These are phyloP conservation scores for Amylostereum areolatum DNA, from an alignment of 1,284 basidiomycete genomes.

Conservation along the genomic window DNA sequence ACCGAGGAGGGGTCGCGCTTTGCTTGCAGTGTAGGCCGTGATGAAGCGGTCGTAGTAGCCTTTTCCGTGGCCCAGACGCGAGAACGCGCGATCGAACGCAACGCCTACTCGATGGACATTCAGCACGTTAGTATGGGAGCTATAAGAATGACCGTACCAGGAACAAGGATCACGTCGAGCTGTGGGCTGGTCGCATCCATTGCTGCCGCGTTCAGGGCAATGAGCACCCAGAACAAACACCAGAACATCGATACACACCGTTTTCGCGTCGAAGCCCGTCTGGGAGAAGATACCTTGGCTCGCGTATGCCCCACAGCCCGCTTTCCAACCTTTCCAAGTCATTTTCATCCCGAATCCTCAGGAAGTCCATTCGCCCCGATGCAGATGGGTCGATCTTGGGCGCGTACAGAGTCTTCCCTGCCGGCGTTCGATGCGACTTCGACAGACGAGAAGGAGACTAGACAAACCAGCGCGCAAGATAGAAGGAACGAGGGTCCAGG, in stretches of 20 bases:
- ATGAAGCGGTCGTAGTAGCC: constrained; percentile 78
- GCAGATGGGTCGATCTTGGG: constrained; percentile 49
- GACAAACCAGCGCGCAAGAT: constrained; percentile 42
- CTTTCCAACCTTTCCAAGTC: constrained; percentile 52
- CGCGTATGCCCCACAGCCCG: constrained; percentile 70
- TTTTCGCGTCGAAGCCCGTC: constrained; percentile 34
- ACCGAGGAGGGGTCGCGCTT: constrained; percentile 50
- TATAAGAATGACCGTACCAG: constrained; percentile 39
- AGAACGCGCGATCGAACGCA: constrained; percentile 67
- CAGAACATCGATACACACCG: constrained; percentile 34
- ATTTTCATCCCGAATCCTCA: constrained; percentile 49
- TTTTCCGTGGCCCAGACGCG: constrained; percentile 73
- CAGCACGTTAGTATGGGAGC: constrained; percentile 2
- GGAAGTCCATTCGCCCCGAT: constrained; percentile 56
- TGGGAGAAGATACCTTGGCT: constrained; percentile 47
- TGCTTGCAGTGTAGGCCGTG: constrained; percentile 38
- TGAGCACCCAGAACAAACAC: constrained; percentile 1
- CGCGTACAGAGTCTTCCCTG: constrained; percentile 66
- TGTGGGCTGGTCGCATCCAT: constrained; percentile 33
- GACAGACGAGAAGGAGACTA: neutral
- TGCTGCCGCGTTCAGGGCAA: constrained; percentile 26
- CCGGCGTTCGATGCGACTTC: neutral
- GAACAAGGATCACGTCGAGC: constrained; percentile 64
- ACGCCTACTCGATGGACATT: constrained; percentile 39
- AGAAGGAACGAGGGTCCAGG: constrained; percentile 40